Base-by-base conservation (phyloP, 1,284 basidiomycete genomes). In the Trichosporon asahii region DNA sequence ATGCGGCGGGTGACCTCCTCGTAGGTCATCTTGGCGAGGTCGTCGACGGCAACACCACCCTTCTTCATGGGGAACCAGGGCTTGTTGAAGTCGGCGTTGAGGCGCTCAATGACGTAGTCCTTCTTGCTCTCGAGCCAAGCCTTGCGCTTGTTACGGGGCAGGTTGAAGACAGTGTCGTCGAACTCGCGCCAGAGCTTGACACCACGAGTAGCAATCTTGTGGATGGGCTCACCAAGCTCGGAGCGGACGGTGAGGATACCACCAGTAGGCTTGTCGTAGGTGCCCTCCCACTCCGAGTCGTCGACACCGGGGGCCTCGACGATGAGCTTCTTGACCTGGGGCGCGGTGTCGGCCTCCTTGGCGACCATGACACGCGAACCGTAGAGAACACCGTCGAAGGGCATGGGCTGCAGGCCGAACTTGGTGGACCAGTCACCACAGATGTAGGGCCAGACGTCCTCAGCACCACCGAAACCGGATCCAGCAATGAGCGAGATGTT, bases 181-280 rank as follows among this genome's bases (percentile, higher is more conserved):
- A 98, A 97, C 86, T 99, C 95, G 83, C 93, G 94, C 96, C 96
- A 99, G 64, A 99, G 87, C 86, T 94, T 97, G 81, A 98, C 93
- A 68, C 89, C 97, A 66, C 97, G 92, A 65, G 91, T 99, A 66
- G 96, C 95, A 80, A 98, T 93, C 87, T 99, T 98, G 87, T 99
- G 96, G 79, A 99, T 99, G 29, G 95, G 95, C 84, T 99, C 97
- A 66, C 96, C 96, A 64, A 99, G 89, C 87, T 99, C 97, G 3
- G 95, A 98, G 76, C 91, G 92, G 75, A 99, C 97, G 9, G 96
- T 98, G 73, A 99, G 88, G 79, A 98, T 92, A 66, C 95, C 95
- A 75, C 96, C 96, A 11, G 94, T 97, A 74, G 95, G 92, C 85
- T 93, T 95, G 76, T 88, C 85, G 83, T 99, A 99, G 0, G 96